Evolutionary conservation across 2,329 filamentous ascomycete species (phyloP), one percentile per base, ranked within the genome.

Genomic region (Ophiostoma himal-ulmi): DNA sequence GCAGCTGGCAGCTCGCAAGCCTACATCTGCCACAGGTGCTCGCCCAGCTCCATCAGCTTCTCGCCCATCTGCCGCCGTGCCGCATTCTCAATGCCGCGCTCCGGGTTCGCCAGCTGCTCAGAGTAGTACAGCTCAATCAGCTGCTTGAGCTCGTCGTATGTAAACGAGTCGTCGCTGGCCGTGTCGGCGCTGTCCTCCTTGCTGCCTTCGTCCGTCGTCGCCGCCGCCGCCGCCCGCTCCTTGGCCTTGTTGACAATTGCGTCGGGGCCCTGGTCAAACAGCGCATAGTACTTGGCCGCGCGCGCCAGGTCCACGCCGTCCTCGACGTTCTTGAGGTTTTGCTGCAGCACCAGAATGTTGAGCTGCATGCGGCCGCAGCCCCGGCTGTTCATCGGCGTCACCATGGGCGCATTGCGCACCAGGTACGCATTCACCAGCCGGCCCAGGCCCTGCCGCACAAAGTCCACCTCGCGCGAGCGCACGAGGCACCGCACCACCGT

Each of bases 271-370:
- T 82, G 80, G 62, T 85, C 85, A 75, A 91, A 93, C 52, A 94
- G 78, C 26, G 85, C 84, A 76, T 89, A 94, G 80, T 91, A 94
- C 71, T 86, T 84, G 26, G 87, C 85, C 0, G 89, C 86, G 48
- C 86, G 82, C 4, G 83, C 83, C 37, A 94, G 82, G 70, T 86
- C 84, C 3, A 91, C 89, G 10, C 85, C 86, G 1, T 86, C 83
- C 79, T 95, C 93, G 69, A 99, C 89, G 74, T 96, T 96, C 82
- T 97, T 97, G 70, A 99, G 87, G 76, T 97, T 97, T 78, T 99
- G 95, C 80, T 98, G 94, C 68, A 99, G 83, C 57, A 99, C 95
- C 34, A 97, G 85, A 67, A 97, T 93, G 78, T 99, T 97, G 76
- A 98, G 87, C 78, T 93, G 90, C 87, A 99, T 93, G 52, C 93